Base-by-base conservation (phyloP, 2,329 filamentous ascomycete genomes). In the Nigrospora sphaerica region DNA sequence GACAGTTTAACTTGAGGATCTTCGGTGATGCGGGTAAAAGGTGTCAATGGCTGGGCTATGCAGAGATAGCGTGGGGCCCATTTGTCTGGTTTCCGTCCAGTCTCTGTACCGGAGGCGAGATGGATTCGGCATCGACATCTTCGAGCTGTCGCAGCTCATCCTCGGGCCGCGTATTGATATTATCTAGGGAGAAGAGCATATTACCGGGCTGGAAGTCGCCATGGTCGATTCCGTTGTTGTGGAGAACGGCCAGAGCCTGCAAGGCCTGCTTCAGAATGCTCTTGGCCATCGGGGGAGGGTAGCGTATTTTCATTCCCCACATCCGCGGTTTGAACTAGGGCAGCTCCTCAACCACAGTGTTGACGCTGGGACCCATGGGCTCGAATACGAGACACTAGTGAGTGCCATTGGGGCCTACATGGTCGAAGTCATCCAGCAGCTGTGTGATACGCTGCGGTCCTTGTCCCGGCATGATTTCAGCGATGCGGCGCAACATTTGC, bases 381-480 rank as follows among this genome's bases (percentile, higher is more conserved):
- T 71, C 63, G 39, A 66, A 61, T 6, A 74, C 64, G 0, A 74
- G 53, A 52, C 70, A 75, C n/a, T 59, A 51, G 50, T 75, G 71
- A 3, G 32, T 57, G 12, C 71, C 69, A 54, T 75, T 75, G 7
- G 69, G 69, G 11, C 72, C 69, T 2, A 52, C 37, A 39, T 68
- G 42, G 9, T 63, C 34, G 34, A 74, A 73, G 16, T 57, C 19
- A 49, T 70, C 63, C 19, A 66, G 47, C 18, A 71, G 38, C 18
- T 49, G 57, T 35, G 68, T 61, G 12, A 70, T 34, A 57, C 71
- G 52, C 33, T 48, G 48, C 16, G 41, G 48, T 18, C 50, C 47
- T 39, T 39, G 14, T 17, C 2, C 45, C 46, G 54, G 53, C 43
- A 55, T 48, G 39, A 46, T 49, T 42, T 56, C 12, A 11, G 33